Conservation (phyloP, 306 rosid species). For the Argentina anserina region DNA sequence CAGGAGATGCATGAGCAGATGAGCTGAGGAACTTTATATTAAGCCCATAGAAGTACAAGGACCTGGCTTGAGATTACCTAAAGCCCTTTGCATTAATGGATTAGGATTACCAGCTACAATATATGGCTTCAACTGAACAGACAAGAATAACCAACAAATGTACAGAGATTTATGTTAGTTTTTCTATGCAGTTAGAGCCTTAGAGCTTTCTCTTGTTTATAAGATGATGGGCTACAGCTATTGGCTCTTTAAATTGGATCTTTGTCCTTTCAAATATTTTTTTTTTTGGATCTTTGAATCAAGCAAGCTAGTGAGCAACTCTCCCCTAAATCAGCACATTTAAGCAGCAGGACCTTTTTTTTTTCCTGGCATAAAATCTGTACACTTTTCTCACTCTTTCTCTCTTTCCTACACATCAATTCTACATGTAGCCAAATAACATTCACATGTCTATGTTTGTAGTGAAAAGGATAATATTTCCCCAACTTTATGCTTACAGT, state of each 20-base stretch:
- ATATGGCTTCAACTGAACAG: too few relatives aligned
- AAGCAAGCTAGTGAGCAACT: not conserved
- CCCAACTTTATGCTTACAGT: slow-evolving; percentile 41
- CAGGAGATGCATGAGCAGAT: not conserved
- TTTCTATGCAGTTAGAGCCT: too few relatives aligned
- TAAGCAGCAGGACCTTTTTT: not conserved
- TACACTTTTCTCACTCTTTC: slow-evolving; percentile 3
- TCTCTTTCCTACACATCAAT: slow-evolving; percentile 70
- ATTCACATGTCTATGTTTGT: slow-evolving; percentile 87
- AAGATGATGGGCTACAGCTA: slow-evolving; percentile 1
- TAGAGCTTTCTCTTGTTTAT: not conserved
- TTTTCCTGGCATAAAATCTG: slow-evolving; percentile 27
- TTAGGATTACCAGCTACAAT: too few relatives aligned
- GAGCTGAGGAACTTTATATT: not conserved
- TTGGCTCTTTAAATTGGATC: not conserved
- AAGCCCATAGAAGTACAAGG: not conserved
- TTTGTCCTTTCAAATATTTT: too few relatives aligned
- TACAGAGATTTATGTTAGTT: not conserved
- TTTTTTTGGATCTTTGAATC: not conserved
- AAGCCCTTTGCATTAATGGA: too few relatives aligned
- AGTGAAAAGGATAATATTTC: slow-evolving; percentile 40
- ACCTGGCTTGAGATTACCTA: not conserved
- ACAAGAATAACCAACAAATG: not conserved
- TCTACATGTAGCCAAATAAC: slow-evolving; percentile 62
- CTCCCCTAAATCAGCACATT: slow-evolving; percentile 24